Evolutionary conservation across 2,329 filamentous ascomycete species (phyloP).

Genomic region (Apiospora hydei): DNA sequence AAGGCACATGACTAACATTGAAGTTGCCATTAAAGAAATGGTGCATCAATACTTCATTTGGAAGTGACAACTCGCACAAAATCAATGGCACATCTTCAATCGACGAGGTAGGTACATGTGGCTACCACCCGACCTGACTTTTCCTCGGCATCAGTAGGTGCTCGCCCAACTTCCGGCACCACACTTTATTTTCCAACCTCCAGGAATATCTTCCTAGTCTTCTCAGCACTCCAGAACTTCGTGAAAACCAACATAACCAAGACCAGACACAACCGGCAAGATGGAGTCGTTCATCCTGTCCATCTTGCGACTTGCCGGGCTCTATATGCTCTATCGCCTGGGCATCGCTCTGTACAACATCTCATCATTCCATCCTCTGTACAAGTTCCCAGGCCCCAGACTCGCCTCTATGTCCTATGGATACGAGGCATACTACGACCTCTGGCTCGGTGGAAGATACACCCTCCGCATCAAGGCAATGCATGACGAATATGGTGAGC

Average conservation of each 20-base stretch:
- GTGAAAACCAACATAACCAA: no score
- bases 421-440: conserved; percentile 36
- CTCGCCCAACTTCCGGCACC: no score
- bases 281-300: background rate
- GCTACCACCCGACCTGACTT: no score
- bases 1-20: background rate
- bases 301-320: conserved; percentile 24
- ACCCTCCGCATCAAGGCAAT: conserved; percentile 31
- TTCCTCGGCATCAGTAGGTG: background rate
- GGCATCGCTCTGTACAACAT: conserved; percentile 34
- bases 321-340: conserved; percentile 30
- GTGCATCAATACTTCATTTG: background rate
- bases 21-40: background rate
- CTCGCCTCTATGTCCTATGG: conserved; percentile 31
- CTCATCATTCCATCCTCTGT: conserved; percentile 34
- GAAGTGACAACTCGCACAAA: background rate
- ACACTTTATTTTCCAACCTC: no score
- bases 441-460: conserved; percentile 31
- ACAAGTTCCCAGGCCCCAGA: conserved; percentile 34
- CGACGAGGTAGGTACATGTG: background rate
- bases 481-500: conserved; percentile 36
- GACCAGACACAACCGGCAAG: background rate
- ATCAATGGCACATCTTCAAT: background rate
- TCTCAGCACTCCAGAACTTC: background rate
- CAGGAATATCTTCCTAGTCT: background rate